phyloP scores from a whole-genome alignment of 129 eudicot genomes.

The Daucus carota region DNA sequence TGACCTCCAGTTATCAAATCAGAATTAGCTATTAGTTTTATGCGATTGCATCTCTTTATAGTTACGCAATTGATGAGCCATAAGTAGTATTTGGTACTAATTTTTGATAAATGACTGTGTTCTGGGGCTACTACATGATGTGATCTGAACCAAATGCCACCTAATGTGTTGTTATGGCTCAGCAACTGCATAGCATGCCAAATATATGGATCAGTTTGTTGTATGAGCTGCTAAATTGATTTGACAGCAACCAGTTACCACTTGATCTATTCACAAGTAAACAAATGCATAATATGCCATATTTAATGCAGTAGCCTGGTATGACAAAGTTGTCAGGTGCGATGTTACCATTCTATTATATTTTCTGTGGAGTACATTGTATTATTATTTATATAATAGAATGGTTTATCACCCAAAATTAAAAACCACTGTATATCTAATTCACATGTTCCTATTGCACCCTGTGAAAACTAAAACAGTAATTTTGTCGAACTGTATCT shows the following conservation, averaged over 20 bases:
- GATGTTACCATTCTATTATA: too few relatives aligned
- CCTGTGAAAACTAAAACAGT: neutral
- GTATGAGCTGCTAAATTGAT: neutral
- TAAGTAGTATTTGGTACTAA: neutral
- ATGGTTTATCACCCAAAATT: neutral
- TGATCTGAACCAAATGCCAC: slow-evolving; percentile 1
- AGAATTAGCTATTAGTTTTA: neutral
- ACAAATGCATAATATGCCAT: neutral
- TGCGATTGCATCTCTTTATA: neutral
- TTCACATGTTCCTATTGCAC: neutral
- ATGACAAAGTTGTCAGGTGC: neutral
- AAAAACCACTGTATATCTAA: neutral
- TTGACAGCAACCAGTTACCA: neutral
- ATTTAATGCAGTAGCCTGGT: neutral
- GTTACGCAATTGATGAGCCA: neutral
- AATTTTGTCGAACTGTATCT: neutral
- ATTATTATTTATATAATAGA: neutral
- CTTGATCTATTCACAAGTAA: neutral
- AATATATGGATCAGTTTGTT: neutral
- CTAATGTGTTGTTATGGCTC: neutral
- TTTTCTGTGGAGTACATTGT: neutral
- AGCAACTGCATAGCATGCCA: neutral
- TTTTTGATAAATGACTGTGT: neutral
- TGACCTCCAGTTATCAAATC: neutral
- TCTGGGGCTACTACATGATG: neutral